phyloP scores from a whole-genome alignment of 495 filamentous ascomycete genomes.

The Xylaria longipes region DNA sequence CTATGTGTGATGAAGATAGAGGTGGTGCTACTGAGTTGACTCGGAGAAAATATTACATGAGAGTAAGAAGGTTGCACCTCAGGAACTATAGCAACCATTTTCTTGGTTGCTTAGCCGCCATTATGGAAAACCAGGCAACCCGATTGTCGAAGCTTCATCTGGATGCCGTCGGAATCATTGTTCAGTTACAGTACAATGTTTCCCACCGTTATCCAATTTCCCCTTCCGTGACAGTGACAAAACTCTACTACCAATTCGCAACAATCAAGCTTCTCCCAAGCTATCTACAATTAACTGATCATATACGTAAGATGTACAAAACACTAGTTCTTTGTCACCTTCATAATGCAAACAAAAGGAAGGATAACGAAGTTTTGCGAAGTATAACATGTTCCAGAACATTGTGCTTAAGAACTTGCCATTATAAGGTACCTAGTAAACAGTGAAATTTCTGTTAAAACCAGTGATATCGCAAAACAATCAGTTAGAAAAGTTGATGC shows the following conservation, averaged over 20 bases:
- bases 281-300: background rate
- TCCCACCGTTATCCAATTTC: too few species aligned
- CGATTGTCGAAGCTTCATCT: background rate
- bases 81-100: conserved; percentile 10
- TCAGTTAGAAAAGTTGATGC: background rate
- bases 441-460: background rate
- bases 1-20: background rate
- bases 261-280: background rate
- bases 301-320: background rate
- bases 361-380: background rate
- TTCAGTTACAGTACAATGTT: too few species aligned
- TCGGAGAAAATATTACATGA: background rate
- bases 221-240: background rate
- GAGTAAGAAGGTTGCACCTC: background rate
- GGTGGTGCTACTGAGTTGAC: background rate
- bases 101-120: background rate
- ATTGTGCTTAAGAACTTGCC: background rate
- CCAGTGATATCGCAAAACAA: background rate
- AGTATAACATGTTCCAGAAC: background rate
- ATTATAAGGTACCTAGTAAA: background rate
- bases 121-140: background rate
- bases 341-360: background rate
- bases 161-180: background rate
- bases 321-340: background rate
- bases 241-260: background rate